Evolutionary conservation across 192 early-diverging fungal genomes (phyloP).

Genomic region (Geranomyces michiganensis): DNA sequence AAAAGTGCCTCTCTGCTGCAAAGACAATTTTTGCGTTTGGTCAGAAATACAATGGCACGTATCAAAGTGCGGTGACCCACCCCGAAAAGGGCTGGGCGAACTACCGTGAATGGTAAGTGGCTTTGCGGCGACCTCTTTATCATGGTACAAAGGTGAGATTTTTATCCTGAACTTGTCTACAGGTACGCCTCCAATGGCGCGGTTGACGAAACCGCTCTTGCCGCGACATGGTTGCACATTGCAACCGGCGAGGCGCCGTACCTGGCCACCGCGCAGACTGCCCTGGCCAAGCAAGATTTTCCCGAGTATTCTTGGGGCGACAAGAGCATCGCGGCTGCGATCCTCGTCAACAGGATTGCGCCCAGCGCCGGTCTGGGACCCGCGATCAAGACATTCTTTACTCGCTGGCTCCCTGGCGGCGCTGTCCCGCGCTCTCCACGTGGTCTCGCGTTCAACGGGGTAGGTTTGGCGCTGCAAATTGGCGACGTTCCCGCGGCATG

Average conservation of each 20-base stretch:
- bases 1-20: conserved; percentile 24
- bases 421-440: conserved; percentile 50
- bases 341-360: conserved; percentile 41
- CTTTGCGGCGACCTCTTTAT: no score
- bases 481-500: no score
- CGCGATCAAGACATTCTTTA: conserved; percentile 25
- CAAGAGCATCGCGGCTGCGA: conserved; percentile 24
- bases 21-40: conserved; percentile 30
- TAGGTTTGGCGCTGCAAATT: no score
- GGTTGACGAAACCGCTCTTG: conserved; percentile 33
- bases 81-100: conserved; percentile 27
- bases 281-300: conserved; percentile 3
- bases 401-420: conserved; percentile 20
- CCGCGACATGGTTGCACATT: conserved; percentile 30
- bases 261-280: background rate
- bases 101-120: conserved; percentile 35
- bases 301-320: conserved; percentile 38
- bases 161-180: no score
- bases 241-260: conserved; percentile 14
- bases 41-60: conserved; percentile 26
- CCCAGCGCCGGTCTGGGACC: conserved; percentile 33
- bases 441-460: conserved; percentile 36
- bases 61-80: conserved; percentile 1
- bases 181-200: conserved; percentile 22
- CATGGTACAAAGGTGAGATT: no score